A percentile compares a stretch with the other conserved stretches of the same genome.
Conservation (phyloP, 1,284 basidiomycete species). For the Paramarasmius palmivorus region DNA sequence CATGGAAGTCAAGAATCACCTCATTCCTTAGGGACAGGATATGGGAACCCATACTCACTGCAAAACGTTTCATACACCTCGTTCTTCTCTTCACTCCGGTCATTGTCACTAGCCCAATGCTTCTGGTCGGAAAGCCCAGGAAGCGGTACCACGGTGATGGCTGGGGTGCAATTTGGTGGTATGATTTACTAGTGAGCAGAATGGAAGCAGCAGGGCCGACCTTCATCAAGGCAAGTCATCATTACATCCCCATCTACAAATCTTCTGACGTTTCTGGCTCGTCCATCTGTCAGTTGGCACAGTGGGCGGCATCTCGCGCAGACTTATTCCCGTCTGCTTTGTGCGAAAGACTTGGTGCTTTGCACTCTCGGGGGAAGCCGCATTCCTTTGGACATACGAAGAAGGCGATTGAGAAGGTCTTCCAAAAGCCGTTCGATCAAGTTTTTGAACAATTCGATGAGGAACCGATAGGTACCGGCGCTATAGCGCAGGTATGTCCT, state of each 20-base stretch:
- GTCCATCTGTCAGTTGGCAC: constrained; percentile 69
- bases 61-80: constrained; percentile 83
- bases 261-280: constrained; percentile 13
- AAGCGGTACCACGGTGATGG: constrained; percentile 63
- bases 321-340: constrained; percentile 95
- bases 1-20: constrained; percentile 44
- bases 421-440: constrained; percentile 80
- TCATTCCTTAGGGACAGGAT: constrained; percentile 55
- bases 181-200: constrained; percentile 80
- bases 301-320: constrained; percentile 96
- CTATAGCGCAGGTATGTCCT: constrained; percentile 85
- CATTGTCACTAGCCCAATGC: constrained; percentile 81
- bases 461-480: constrained; percentile 93
- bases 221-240: constrained; percentile 83
- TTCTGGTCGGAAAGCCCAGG: constrained; percentile 73
- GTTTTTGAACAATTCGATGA: constrained; percentile 93
- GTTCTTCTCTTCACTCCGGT: constrained; percentile 88
- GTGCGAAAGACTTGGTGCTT: constrained; percentile 82
- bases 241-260: constrained; percentile 12
- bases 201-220: constrained; percentile 97
- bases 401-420: constrained; percentile 81
- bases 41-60: constrained; percentile 87
- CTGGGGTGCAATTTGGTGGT: constrained; percentile 96
- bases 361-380: constrained; percentile 89
- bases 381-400: constrained; percentile 87